Evolutionary conservation across 768 basidiomycete species (phyloP).

Genomic region (Hericium rajendrae): DNA sequence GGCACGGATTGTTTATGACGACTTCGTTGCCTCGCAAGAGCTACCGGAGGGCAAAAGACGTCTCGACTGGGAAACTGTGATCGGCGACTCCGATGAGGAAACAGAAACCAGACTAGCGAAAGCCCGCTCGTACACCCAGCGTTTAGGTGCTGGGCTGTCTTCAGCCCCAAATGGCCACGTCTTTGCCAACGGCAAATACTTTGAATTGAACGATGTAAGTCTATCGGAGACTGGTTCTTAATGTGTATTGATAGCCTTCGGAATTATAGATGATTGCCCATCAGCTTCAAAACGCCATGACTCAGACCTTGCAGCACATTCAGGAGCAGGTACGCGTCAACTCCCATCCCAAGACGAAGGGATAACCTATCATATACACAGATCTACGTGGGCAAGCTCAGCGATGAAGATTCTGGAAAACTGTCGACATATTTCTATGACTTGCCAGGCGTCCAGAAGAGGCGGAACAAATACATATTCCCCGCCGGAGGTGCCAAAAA

Average conservation of each 20-base stretch:
- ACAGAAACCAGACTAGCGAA: constrained; percentile 12
- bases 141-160: constrained; percentile 20
- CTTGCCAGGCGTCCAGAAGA: constrained; percentile 57
- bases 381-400: constrained; percentile 51
- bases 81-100: constrained; percentile 1
- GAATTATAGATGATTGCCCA: constrained; percentile 49
- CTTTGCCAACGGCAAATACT: constrained; percentile 37
- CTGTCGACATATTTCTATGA: constrained; percentile 85
- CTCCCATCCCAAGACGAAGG: not conserved
- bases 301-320: constrained; percentile 51
- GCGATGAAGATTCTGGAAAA: constrained; percentile 39
- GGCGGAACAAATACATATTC: constrained; percentile 72
- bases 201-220: constrained; percentile 5
- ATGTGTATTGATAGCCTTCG: too few species aligned
- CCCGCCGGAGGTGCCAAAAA: constrained; percentile 36
- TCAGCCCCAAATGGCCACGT: constrained; percentile 24
- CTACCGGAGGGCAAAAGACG: not conserved
- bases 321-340: constrained; percentile 54
- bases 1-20: constrained; percentile 3
- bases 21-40: not conserved
- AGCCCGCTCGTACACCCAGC: constrained; percentile 22
- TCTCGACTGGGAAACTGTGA: constrained; percentile 1
- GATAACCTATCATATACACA: constrained; percentile 6
- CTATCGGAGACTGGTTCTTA: too few species aligned
- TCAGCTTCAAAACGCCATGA: constrained; percentile 51